Conservation (phyloP, 2,329 filamentous ascomycete genomes). For the Scedosporium minutisporum region DNA sequence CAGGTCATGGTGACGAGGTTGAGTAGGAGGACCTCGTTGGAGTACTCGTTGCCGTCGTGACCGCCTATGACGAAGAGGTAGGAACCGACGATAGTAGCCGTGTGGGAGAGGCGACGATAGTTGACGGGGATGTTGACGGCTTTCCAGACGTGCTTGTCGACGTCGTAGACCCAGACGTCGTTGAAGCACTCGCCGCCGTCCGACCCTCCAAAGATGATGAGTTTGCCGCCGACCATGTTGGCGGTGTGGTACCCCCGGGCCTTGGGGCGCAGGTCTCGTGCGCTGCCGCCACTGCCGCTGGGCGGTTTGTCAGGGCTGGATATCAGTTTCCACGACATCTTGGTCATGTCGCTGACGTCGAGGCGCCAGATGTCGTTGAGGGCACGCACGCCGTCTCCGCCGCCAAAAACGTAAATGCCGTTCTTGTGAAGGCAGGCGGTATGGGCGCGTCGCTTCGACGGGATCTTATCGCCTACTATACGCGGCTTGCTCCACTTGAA, state of each 20-base stretch:
- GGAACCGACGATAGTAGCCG: constrained; percentile 58
- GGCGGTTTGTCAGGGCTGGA: constrained; percentile 34
- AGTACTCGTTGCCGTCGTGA: constrained; percentile 61
- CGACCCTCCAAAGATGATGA: constrained; percentile 62
- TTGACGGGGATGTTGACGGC: constrained; percentile 48
- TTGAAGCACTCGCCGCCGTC: constrained; percentile 64
- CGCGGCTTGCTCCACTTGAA: constrained; percentile 56
- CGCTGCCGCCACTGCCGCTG: constrained; percentile 7
- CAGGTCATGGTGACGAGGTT: constrained; percentile 68
- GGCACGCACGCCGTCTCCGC: constrained; percentile 59
- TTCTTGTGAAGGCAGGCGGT: constrained; percentile 64
- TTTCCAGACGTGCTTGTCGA: constrained; percentile 52
- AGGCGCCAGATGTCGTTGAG: constrained; percentile 66
- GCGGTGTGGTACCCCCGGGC: constrained; percentile 62
- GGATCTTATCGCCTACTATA: constrained; percentile 46
- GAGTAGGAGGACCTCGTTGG: constrained; percentile 57
- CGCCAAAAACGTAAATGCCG: constrained; percentile 63
- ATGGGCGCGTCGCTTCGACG: constrained; percentile 55
- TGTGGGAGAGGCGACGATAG: constrained; percentile 58
- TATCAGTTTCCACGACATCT: constrained; percentile 60
- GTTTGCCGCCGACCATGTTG: constrained; percentile 63
- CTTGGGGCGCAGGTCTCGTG: constrained; percentile 40
- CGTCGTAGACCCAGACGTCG: constrained; percentile 65
- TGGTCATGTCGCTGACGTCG: constrained; percentile 55
- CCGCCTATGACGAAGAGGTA: constrained; percentile 63